Base-by-base conservation (phyloP, 2,329 filamentous ascomycete genomes). In the Sporothrix phasma region DNA sequence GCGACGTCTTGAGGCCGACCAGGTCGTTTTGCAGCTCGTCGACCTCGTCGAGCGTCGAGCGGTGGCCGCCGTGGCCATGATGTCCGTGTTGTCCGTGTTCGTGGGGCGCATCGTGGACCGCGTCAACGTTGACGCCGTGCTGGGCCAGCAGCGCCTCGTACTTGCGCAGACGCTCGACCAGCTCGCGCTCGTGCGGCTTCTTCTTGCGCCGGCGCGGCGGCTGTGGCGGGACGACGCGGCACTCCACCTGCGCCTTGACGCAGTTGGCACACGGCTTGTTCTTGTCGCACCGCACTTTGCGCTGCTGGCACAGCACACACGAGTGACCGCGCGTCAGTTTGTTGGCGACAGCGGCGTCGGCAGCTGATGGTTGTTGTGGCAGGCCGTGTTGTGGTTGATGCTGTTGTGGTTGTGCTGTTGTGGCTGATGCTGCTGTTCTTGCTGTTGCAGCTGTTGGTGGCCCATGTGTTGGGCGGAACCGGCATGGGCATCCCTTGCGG, bases 271-370 rank as follows among this genome's bases (percentile, higher is more conserved):
- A 91, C 17, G 88, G 88, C 73, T 86, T 86, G 69, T 81, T 84
- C 74, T 87, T 88, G 73, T 90, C 85, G 74, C 88, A 91, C 66
- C 86, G 86, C 47, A 91, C 82, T 73, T 91, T 91, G 66, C 88
- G 84, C 72, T 89, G 87, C 72, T 92, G 88, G 71, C 89, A 93
- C 22, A 86, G 79, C 15, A 90, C 80, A 70, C 89, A 93, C 66
- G 82, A 84, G 66, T 83, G 82, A 65, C 82, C 82, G 59, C 83
- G 78, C 45, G 82, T 84, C 69, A 85, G 74, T 73, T 85, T 85
- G 68, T 84, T 84, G 68, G n/a, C 73, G 63, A 76, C 74, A 45
- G 77, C 76, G 62, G 76, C 71, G 66, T 82, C 80, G 66, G 70
- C 65, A 63, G 53, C 47, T 5, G 61, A 51, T 15, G 58, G n/a